Evolutionary conservation across 1,139 yeast genomes (phyloP).

Genomic region (Yamadazyma jaroonii): DNA sequence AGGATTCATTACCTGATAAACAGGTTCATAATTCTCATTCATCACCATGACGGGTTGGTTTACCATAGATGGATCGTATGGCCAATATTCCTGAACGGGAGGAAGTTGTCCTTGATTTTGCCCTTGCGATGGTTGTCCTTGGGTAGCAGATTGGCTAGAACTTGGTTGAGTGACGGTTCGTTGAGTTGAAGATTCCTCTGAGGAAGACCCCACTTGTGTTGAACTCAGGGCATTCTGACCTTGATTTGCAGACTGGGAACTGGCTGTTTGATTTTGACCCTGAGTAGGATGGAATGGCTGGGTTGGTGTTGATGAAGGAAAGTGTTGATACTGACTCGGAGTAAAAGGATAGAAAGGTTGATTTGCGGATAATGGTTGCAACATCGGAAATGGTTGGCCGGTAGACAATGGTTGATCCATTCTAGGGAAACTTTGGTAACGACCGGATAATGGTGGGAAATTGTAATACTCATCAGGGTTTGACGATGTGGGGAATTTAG

Average conservation of each 20-base stretch:
- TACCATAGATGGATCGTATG: constrained; percentile 6
- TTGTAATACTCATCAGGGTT: constrained; percentile 11
- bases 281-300: background rate
- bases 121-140: background rate
- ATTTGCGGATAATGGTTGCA: constrained; percentile 1
- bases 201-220: background rate
- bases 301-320: background rate
- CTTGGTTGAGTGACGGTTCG: background rate
- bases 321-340: constrained; percentile 1
- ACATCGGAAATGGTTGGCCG: background rate
- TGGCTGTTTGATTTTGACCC: background rate
- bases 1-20: constrained; percentile 9
- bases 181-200: background rate
- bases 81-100: constrained; percentile 10
- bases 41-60: constrained; percentile 12
- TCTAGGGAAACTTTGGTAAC: constrained; percentile 8
- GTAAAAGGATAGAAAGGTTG: constrained; percentile 3
- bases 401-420: constrained; percentile 1
- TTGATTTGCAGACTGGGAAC: background rate
- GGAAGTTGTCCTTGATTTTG: background rate
- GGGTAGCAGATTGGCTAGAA: background rate
- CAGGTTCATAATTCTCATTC: constrained; percentile 11
- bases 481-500: constrained; percentile 10
- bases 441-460: constrained; percentile 10
- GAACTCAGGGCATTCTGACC: background rate